phyloP scores from a whole-genome alignment of 441 rosid species.

The Macaranga tanarius region DNA sequence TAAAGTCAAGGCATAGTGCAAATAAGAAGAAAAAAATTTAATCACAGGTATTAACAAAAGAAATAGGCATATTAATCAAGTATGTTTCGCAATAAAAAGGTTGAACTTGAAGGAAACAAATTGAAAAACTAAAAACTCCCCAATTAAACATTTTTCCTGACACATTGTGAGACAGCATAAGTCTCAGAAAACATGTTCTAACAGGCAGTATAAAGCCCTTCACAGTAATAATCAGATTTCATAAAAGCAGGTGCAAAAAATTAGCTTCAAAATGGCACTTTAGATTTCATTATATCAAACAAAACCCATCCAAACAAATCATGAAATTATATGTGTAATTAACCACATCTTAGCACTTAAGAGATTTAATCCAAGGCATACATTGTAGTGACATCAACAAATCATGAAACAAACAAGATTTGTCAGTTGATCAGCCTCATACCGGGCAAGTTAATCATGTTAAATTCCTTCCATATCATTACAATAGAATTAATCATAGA shows the following conservation, averaged over 20 bases:
- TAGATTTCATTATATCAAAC: not conserved
- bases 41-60: not conserved
- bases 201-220: too few species aligned
- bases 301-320: not conserved
- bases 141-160: not conserved
- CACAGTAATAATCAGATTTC: not conserved
- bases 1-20: not conserved
- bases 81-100: not conserved
- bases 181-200: too few species aligned
- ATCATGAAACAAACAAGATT: too few species aligned
- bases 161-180: not conserved
- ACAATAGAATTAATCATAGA: too few species aligned
- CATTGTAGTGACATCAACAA: too few species aligned
- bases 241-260: not conserved
- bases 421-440: too few species aligned
- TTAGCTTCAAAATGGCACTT: not conserved
- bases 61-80: not conserved
- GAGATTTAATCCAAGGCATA: too few species aligned
- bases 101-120: not conserved
- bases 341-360: too few species aligned
- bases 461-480: too few species aligned
- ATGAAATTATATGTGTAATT: not conserved
- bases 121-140: not conserved
- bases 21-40: not conserved
- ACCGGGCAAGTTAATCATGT: too few species aligned